These are phyloP conservation scores for Rhynchospora pubera DNA, from an alignment of 176 grass and related monocot genomes.

Conservation along the genomic window DNA sequence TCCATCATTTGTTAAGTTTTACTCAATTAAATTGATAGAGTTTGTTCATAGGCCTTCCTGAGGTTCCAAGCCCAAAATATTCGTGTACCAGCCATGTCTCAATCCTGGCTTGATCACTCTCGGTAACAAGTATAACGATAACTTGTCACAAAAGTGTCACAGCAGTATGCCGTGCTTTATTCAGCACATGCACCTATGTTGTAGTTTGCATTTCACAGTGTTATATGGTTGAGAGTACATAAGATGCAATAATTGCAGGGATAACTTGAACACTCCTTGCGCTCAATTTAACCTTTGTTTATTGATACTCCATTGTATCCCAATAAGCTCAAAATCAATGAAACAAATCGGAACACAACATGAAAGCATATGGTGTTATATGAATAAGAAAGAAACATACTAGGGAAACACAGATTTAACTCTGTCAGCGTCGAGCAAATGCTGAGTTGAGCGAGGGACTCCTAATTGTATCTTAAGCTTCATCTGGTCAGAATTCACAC, in stretches of 20 bases:
- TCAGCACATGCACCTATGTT: not conserved
- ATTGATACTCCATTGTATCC: not conserved
- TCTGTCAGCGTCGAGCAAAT: conserved; percentile 61
- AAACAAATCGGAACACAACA: conserved; percentile 2
- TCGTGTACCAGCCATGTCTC: too few relatives aligned
- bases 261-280: not conserved
- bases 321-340: not conserved
- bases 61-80: too few relatives aligned
- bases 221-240: not conserved
- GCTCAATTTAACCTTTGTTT: not conserved
- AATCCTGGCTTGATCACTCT: too few relatives aligned
- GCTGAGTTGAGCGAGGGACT: conserved; percentile 56
- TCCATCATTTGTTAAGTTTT: too few relatives aligned
- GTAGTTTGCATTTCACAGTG: not conserved
- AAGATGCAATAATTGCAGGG: not conserved
- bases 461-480: conserved; percentile 95
- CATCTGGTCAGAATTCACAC: conserved; percentile 91
- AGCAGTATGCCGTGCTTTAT: not conserved
- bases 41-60: too few relatives aligned
- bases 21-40: too few relatives aligned
- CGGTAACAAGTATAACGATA: not conserved
- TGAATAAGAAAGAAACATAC: conserved; percentile 36
- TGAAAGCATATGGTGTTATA: conserved; percentile 13
- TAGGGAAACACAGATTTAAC: conserved; percentile 90
- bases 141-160: not conserved